phyloP scores from a whole-genome alignment of 1,139 yeast genomes.

The Blastobotrys ciferrii region DNA sequence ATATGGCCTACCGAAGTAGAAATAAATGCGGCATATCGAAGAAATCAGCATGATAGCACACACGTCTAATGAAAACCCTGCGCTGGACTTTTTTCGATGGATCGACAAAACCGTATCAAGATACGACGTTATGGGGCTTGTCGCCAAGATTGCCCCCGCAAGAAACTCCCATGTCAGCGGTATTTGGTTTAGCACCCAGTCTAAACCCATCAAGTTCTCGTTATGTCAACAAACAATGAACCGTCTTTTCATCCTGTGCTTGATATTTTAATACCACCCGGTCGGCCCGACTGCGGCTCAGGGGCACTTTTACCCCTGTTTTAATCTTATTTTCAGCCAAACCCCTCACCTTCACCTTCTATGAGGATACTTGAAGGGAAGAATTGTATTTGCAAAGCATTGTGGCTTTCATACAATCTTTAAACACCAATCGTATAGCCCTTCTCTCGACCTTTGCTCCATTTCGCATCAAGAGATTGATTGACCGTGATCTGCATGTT shows the following conservation, averaged over 20 bases:
- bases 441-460: too few species aligned
- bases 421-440: too few species aligned
- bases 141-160: constrained; percentile 16
- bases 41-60: constrained; percentile 90
- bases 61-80: constrained; percentile 83
- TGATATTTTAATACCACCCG: too few species aligned
- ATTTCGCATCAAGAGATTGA: too few species aligned
- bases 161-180: constrained; percentile 15
- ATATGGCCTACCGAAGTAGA: constrained; percentile 76
- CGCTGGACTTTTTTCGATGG: constrained; percentile 57
- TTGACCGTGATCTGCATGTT: too few species aligned
- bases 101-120: constrained; percentile 79
- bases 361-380: too few species aligned
- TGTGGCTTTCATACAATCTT: too few species aligned
- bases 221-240: neutral
- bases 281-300: neutral
- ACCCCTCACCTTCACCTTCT: too few species aligned
- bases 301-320: too few species aligned
- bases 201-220: neutral
- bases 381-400: too few species aligned
- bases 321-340: too few species aligned
- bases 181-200: constrained; percentile 5
- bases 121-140: constrained; percentile 76
- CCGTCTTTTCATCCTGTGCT: neutral
- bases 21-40: constrained; percentile 67